phyloP scores from a whole-genome alignment of 495 filamentous ascomycete genomes.

The Pseudoneurospora amorphoporcata region DNA sequence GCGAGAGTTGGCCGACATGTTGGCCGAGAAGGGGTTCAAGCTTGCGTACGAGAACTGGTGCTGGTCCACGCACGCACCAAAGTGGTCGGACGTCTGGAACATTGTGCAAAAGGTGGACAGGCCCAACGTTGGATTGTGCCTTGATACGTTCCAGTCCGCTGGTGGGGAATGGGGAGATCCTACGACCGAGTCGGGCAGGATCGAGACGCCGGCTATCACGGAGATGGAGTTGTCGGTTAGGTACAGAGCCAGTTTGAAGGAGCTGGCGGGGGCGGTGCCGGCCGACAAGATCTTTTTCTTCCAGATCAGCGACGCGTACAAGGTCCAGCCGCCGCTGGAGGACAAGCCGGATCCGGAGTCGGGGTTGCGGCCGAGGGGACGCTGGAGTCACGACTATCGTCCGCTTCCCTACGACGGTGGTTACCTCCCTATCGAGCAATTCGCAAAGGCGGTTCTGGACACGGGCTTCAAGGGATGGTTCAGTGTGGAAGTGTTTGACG shows the following conservation, averaged over 20 bases:
- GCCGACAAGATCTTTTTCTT: conserved; percentile 65
- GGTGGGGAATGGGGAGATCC: conserved; percentile 73
- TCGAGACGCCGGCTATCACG: conserved; percentile 15
- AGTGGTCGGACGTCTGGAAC: conserved; percentile 58
- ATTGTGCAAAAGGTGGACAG: conserved; percentile 52
- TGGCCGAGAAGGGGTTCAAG: conserved; percentile 43
- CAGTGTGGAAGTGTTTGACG: conserved; percentile 69
- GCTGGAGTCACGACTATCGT: conserved; percentile 64
- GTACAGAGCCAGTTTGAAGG: conserved; percentile 43
- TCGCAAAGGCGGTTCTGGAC: conserved; percentile 53
- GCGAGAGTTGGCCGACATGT: conserved; percentile 51
- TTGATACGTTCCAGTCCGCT: conserved; percentile 75
- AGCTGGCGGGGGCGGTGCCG: conserved; percentile 47
- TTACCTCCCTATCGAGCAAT: conserved; percentile 58
- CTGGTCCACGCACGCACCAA: conserved; percentile 63
- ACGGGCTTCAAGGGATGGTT: conserved; percentile 69
- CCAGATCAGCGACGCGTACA: conserved; percentile 75
- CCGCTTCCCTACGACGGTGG: conserved; percentile 64
- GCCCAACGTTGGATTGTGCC: conserved; percentile 62
- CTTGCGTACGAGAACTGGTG: conserved; percentile 82
- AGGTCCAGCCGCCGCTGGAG: conserved; percentile 41
- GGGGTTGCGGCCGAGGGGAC: conserved; percentile 46
- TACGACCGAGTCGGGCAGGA: conserved; percentile 51
- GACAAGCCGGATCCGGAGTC: conserved; percentile 22
- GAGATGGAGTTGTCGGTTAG: conserved; percentile 32